These are phyloP conservation scores for Chlamydomonas sp. DNA, from an alignment of 139 green algal species.

Conservation along the genomic window DNA sequence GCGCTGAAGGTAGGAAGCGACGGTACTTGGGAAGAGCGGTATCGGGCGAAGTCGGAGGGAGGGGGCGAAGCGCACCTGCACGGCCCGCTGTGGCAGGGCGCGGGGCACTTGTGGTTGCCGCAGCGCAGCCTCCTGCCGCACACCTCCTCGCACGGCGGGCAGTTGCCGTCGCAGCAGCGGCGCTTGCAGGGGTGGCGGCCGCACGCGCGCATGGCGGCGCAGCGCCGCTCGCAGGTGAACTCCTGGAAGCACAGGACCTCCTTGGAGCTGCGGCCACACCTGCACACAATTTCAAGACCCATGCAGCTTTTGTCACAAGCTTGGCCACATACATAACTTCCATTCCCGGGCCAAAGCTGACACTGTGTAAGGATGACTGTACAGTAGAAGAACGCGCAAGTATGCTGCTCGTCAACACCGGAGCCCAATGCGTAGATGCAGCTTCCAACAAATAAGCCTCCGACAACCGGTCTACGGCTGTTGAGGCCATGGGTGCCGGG, in stretches of 20 bases:
- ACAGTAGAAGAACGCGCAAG: no score
- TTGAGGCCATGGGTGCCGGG: not conserved
- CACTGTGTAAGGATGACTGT: no score
- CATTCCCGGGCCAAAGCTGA: no score
- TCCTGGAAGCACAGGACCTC: conserved; percentile 66
- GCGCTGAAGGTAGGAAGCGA: not conserved
- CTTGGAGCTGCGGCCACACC: conserved; percentile 39
- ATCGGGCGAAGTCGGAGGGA: not conserved
- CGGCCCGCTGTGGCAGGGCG: conserved; percentile 78
- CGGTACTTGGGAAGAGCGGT: not conserved
- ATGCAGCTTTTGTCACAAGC: no score
- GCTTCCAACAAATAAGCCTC: no score
- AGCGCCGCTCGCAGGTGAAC: conserved; percentile 79
- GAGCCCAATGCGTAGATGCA: no score
- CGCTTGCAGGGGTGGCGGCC: conserved; percentile 83
- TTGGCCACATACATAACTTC: no score
- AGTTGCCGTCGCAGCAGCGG: conserved; percentile 87
- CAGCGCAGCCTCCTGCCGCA: conserved; percentile 80
- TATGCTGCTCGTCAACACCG: no score
- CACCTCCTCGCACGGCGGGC: conserved; percentile 85
- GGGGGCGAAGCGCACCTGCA: conserved; percentile 57
- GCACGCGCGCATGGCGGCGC: conserved; percentile 67
- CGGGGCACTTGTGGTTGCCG: conserved; percentile 85
- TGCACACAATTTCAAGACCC: not conserved
- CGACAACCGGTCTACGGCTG: no score